Percentiles rank a stretch among this genome's conserved stretches.
Conservation (phyloP, 2,329 filamentous ascomycete species). For the Colletotrichum karsti region DNA sequence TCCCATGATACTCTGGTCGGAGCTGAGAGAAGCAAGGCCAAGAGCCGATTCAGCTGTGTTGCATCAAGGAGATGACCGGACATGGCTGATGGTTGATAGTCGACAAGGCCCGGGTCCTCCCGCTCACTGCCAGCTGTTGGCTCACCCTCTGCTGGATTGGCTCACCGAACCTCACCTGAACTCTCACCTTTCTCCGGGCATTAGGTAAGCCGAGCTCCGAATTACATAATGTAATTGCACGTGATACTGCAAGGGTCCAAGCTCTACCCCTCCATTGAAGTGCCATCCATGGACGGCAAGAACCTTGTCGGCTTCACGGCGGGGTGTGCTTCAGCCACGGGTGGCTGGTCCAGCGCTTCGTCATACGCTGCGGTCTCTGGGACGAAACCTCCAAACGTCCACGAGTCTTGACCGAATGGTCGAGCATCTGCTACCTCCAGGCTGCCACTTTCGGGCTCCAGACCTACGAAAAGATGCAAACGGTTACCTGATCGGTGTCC, state of each 20-base stretch:
- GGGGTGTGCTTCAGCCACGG: constrained; percentile 27
- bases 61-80: too few species aligned
- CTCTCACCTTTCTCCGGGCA: neutral
- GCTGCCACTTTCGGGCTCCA: constrained; percentile 21
- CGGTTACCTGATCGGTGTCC: constrained; percentile 11
- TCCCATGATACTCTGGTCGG: neutral
- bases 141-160: neutral
- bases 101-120: neutral
- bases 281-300: too few species aligned
- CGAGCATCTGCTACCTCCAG: constrained; percentile 6
- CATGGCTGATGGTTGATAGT: too few species aligned
- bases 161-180: neutral
- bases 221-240: neutral
- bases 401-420: constrained; percentile 14
- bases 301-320: constrained; percentile 22
- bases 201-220: neutral
- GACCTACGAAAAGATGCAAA: constrained; percentile 9
- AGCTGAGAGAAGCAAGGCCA: neutral
- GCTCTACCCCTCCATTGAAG: constrained; percentile 23
- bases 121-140: neutral
- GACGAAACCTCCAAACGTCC: constrained; percentile 23
- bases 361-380: constrained; percentile 20
- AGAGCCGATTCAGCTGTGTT: neutral
- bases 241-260: neutral
- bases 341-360: constrained; percentile 27